phyloP scores from a whole-genome alignment of 257 asterid species.

The Salvia miltiorrhiza region DNA sequence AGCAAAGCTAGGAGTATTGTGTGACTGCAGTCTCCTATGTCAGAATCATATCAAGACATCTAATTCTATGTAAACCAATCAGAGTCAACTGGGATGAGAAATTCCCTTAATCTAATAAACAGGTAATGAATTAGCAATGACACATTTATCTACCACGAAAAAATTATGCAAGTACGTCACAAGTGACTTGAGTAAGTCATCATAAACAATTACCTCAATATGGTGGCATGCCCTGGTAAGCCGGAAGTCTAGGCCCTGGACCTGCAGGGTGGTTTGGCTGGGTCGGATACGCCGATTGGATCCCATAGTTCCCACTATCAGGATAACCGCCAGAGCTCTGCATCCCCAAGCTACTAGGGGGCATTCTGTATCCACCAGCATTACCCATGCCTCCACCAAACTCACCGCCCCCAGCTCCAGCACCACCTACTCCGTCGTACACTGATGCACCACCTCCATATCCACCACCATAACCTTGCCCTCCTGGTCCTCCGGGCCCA shows the following conservation, averaged over 20 bases:
- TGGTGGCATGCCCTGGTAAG: constrained; percentile 87
- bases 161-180: not conserved
- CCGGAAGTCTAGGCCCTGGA: constrained; percentile 72
- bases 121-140: not conserved
- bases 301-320: constrained; percentile 65
- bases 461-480: constrained; percentile 60
- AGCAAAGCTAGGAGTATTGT: not conserved
- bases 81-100: not conserved
- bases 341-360: constrained; percentile 56
- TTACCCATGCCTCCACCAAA: constrained; percentile 46
- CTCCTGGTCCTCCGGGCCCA: constrained; percentile 63
- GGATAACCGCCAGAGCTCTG: constrained; percentile 71
- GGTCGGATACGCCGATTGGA: constrained; percentile 44
- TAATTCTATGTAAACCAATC: not conserved
- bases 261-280: constrained; percentile 59
- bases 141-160: not conserved
- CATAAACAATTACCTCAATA: constrained; percentile 61
- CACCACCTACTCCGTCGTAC: constrained; percentile 46
- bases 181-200: not conserved
- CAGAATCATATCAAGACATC: not conserved
- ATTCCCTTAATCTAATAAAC: not conserved
- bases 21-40: not conserved
- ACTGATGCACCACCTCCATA: constrained; percentile 39
- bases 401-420: constrained; percentile 50
- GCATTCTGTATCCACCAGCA: constrained; percentile 68